Percentiles rank a stretch among this genome's conserved stretches.
phyloP scores from a whole-genome alignment of 495 filamentous ascomycete genomes.

The Hyaloscypha finlandica region DNA sequence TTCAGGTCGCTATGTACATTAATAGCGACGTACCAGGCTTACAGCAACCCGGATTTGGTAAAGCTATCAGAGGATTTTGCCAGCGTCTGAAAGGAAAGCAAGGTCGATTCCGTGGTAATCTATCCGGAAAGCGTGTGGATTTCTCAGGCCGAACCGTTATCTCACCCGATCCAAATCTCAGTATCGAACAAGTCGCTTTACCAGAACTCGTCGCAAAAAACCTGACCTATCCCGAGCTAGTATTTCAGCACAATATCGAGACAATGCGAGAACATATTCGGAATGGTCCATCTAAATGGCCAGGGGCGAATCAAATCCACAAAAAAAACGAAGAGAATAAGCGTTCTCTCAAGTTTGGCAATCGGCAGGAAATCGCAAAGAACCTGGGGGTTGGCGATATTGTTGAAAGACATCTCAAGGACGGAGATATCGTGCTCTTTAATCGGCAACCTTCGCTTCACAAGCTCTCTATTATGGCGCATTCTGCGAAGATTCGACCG shows the following conservation, averaged over 20 bases:
- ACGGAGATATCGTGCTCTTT: constrained; percentile 95
- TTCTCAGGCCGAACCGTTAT: constrained; percentile 98
- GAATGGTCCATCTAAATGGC: constrained; percentile 75
- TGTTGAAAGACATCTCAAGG: constrained; percentile 91
- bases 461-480: constrained; percentile 95
- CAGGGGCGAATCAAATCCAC: constrained; percentile 80
- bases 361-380: constrained; percentile 60
- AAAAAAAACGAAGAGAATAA: constrained; percentile 71
- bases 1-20: constrained; percentile 95
- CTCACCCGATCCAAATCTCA: constrained; percentile 91
- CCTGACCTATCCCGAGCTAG: constrained; percentile 90
- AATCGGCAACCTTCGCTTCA: constrained; percentile 97
- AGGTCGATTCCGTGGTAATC: constrained; percentile 92
- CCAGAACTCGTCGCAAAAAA: constrained; percentile 88
- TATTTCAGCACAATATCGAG: constrained; percentile 76
- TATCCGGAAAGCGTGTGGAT: constrained; percentile 97
- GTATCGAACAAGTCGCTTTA: constrained; percentile 91
- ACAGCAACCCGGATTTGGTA: constrained; percentile 69
- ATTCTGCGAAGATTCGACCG: constrained; percentile 87
- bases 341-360: constrained; percentile 74
- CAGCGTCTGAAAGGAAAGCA: constrained; percentile 96
- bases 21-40: constrained; percentile 94
- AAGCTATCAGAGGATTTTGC: constrained; percentile 87
- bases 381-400: constrained; percentile 79
- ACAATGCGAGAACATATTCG: constrained; percentile 72